phyloP scores from a whole-genome alignment of 2,329 filamentous ascomycete genomes.

The Hawksworthiomyces lignivorus region DNA sequence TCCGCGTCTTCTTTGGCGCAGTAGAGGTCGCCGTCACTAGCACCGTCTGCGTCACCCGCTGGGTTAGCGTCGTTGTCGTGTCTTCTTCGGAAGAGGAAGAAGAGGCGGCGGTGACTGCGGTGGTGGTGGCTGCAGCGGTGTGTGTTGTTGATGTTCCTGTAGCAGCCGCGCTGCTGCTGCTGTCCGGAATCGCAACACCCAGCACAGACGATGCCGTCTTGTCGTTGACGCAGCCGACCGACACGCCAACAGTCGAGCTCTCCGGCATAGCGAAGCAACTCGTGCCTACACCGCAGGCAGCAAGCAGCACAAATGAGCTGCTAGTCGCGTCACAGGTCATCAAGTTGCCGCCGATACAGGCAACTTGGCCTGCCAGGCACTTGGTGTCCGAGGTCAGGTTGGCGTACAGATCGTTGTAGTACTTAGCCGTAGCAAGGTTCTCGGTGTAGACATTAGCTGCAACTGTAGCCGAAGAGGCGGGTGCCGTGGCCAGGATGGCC shows the following conservation, averaged over 20 bases:
- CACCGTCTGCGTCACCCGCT: too few relatives aligned
- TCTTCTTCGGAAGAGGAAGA: too few relatives aligned
- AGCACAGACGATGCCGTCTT: slow-evolving; percentile 35
- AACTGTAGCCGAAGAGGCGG: slow-evolving; percentile 31
- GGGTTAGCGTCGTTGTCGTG: too few relatives aligned
- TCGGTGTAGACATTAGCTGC: slow-evolving; percentile 32
- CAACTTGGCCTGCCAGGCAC: slow-evolving; percentile 39
- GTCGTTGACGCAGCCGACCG: slow-evolving; percentile 39
- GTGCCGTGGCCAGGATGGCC: slow-evolving; percentile 22
- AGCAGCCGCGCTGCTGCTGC: not conserved
- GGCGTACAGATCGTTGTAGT: slow-evolving; percentile 41
- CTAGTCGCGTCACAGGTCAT: slow-evolving; percentile 33
- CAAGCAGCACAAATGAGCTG: slow-evolving; percentile 34
- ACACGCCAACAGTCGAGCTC: slow-evolving; percentile 37
- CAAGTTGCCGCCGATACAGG: slow-evolving; percentile 44
- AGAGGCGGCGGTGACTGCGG: too few relatives aligned
- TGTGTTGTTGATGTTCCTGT: not conserved
- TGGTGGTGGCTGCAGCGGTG: too few relatives aligned
- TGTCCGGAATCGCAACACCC: slow-evolving; percentile 17
- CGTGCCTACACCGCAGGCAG: slow-evolving; percentile 25
- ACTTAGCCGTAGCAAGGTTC: slow-evolving; percentile 37
- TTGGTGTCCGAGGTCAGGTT: slow-evolving; percentile 35
- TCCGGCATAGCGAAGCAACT: slow-evolving; percentile 49
- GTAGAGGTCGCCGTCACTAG: too few relatives aligned
- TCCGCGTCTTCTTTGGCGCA: too few relatives aligned